Conservation (phyloP, 257 asterid genomes). For the Salvia splendens region DNA sequence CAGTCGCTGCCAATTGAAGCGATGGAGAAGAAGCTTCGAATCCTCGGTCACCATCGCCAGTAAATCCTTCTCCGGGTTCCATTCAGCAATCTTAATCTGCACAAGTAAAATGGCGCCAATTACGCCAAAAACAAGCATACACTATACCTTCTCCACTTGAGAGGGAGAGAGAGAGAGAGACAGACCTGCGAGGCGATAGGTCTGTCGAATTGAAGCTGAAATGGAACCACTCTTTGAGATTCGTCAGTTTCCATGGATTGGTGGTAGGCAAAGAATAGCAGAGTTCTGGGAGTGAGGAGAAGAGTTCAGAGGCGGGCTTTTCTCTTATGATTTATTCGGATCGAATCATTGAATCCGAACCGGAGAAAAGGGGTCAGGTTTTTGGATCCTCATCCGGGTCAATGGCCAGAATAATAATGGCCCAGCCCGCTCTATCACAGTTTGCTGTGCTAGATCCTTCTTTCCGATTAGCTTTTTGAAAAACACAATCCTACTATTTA, state of each 20-base stretch:
- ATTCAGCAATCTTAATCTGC: constrained; percentile 89
- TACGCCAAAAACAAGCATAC: constrained; percentile 3
- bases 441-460: too few species aligned
- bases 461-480: too few species aligned
- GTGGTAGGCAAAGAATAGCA: constrained; percentile 3
- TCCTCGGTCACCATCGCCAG: constrained; percentile 93
- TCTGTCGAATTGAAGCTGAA: constrained; percentile 94
- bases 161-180: not conserved
- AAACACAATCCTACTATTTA: too few species aligned
- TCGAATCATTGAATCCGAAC: not conserved
- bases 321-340: constrained; percentile 6
- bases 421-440: too few species aligned
- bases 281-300: constrained; percentile 3
- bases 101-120: constrained; percentile 23
- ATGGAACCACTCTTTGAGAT: constrained; percentile 54
- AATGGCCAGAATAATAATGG: too few species aligned
- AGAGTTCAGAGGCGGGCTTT: constrained; percentile 37
- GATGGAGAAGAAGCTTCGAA: constrained; percentile 88
- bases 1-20: constrained; percentile 98
- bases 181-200: constrained; percentile 79
- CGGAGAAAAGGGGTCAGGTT: not conserved
- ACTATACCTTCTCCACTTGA: not conserved
- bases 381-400: too few species aligned
- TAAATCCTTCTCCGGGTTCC: constrained; percentile 98
- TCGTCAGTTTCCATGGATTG: constrained; percentile 62